A percentile compares a stretch with the other conserved stretches of the same genome.
phyloP scores from a whole-genome alignment of 805 yeast species.

The Candida patagonica region DNA sequence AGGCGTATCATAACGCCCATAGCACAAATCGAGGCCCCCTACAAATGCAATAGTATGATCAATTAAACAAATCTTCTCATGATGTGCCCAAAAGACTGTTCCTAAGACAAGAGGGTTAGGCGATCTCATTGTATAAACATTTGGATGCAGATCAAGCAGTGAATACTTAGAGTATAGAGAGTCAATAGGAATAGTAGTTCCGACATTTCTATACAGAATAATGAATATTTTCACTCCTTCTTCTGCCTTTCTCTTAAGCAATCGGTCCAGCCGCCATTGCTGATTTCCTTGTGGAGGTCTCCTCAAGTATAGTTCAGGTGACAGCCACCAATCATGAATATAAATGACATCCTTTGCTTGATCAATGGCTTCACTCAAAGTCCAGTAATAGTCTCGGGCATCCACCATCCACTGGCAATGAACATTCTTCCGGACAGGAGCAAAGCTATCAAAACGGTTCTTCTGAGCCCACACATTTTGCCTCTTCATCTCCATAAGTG shows the following conservation, averaged over 20 bases:
- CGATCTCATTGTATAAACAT: constrained; percentile 83
- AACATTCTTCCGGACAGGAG: constrained; percentile 78
- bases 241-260: constrained; percentile 81
- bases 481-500: constrained; percentile 59
- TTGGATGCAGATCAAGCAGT: constrained; percentile 71
- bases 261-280: constrained; percentile 82
- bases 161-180: constrained; percentile 94
- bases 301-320: constrained; percentile 87
- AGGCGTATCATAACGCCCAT: constrained; percentile 93
- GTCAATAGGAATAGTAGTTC: constrained; percentile 85
- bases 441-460: constrained; percentile 81
- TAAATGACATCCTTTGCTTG: constrained; percentile 90
- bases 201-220: constrained; percentile 88
- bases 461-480: constrained; percentile 62
- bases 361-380: constrained; percentile 81
- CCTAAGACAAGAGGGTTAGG: constrained; percentile 92
- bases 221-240: constrained; percentile 92
- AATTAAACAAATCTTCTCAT: constrained; percentile 79
- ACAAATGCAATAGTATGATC: constrained; percentile 84
- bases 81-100: constrained; percentile 98
- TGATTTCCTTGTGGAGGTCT: constrained; percentile 95
- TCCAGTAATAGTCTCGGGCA: constrained; percentile 95
- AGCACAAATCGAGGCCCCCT: constrained; percentile 95
- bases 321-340: constrained; percentile 98
- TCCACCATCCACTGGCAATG: constrained; percentile 97